Conservation (phyloP, 352 stramenopile species). For the Pythium angustatum region DNA sequence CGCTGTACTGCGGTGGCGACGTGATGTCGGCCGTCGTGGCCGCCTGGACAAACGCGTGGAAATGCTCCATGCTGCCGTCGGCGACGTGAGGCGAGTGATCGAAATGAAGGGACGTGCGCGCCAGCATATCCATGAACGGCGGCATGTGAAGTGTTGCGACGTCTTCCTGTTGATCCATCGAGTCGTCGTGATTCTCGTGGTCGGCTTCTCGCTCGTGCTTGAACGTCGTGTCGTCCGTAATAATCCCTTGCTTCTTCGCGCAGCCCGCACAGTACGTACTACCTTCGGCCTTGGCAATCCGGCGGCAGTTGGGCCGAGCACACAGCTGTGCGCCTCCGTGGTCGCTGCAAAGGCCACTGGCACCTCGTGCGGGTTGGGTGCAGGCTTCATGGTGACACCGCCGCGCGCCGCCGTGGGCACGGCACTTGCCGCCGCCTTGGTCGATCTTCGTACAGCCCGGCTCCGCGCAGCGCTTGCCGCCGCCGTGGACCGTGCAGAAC, state of each 20-base stretch:
- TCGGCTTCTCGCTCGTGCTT: neutral
- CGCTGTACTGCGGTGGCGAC: slow-evolving; percentile 7
- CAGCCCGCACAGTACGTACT: slow-evolving; percentile 47
- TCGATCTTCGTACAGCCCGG: slow-evolving; percentile 77
- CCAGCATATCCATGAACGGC: slow-evolving; percentile 16
- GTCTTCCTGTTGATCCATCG: neutral
- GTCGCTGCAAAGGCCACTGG: slow-evolving; percentile 59
- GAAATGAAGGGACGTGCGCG: neutral
- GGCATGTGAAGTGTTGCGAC: neutral
- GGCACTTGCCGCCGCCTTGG: slow-evolving; percentile 79
- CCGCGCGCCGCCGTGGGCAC: slow-evolving; percentile 70
- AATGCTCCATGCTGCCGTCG: slow-evolving; percentile 16
- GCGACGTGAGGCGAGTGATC: neutral
- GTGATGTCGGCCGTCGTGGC: slow-evolving; percentile 9
- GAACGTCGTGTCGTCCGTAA: neutral
- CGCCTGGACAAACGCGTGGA: slow-evolving; percentile 21
- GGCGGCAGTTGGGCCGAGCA: slow-evolving; percentile 52
- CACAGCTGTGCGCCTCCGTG: slow-evolving; percentile 69
- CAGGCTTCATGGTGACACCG: slow-evolving; percentile 61
- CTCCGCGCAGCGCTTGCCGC: slow-evolving; percentile 68
- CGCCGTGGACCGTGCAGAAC: slow-evolving; percentile 80
- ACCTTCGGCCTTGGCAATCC: slow-evolving; percentile 53
- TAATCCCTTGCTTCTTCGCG: slow-evolving; percentile 25
- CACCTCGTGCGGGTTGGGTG: slow-evolving; percentile 53
- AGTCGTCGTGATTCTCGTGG: neutral